Percentiles rank a stretch among this genome's conserved stretches.
Conservation (phyloP, 176 grass and related monocot genomes). For the Oryza punctata region DNA sequence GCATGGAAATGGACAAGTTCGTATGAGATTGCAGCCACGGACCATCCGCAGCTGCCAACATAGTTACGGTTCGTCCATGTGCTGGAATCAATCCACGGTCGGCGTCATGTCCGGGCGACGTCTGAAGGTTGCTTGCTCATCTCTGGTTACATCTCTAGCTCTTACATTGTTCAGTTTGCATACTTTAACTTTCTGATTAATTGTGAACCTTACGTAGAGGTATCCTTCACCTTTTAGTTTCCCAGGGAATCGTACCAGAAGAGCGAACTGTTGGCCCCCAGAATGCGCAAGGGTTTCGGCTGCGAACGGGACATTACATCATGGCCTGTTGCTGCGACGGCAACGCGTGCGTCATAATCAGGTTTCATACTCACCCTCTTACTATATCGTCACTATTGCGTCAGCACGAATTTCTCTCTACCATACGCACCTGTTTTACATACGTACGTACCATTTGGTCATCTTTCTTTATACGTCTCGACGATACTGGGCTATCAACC, state of each 20-base stretch:
- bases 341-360: not conserved
- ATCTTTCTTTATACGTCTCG: not conserved
- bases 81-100: constrained; percentile 21
- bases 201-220: not conserved
- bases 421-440: not conserved
- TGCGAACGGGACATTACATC: constrained; percentile 6
- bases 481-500: not conserved
- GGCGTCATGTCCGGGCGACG: constrained; percentile 16
- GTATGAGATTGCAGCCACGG: not conserved
- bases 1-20: not conserved
- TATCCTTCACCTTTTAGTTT: not conserved
- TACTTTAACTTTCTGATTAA: not conserved
- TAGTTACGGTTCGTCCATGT: constrained; percentile 10
- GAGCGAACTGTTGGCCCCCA: not conserved
- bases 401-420: not conserved
- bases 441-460: not conserved
- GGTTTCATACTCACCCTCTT: not conserved
- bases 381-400: not conserved
- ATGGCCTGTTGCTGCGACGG: constrained; percentile 4
- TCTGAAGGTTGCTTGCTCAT: constrained; percentile 27
- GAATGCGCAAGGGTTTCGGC: not conserved
- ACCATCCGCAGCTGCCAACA: not conserved
- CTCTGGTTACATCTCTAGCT: not conserved
- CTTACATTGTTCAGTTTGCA: not conserved
- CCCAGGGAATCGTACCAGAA: not conserved